Base-by-base conservation (phyloP, 2,329 filamentous ascomycete genomes). In the Arthrobotrys sinensis region DNA sequence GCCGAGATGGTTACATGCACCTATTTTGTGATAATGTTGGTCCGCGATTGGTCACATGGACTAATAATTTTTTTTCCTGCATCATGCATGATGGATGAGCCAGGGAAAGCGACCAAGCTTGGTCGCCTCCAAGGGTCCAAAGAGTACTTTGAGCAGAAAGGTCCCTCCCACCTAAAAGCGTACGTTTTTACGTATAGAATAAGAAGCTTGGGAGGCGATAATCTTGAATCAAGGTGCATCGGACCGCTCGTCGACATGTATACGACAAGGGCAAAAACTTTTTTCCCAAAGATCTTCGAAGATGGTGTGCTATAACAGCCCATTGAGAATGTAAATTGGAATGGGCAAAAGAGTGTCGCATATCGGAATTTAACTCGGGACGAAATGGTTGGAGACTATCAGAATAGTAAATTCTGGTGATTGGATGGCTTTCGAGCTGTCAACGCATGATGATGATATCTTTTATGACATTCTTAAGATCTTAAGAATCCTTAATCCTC, bases 11-110 rank as follows among this genome's bases (percentile, higher is more conserved):
- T 76, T 62, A 64, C 50, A 69, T 71, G 72, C 57, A 77, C 43
- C 48, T 46, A 60, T 43, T 52, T 53, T 63, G 52, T 43, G 24
- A 24, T 69, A 50, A 70, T 71, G 50, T 70, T 77, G 66, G 73
- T 62, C 52, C 40, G 73, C 73, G 73, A 77, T 77, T 77, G 73
- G 66, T 77, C 73, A 77, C 73, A 77, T 77, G 73, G 73, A 77
- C 73, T 45, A 50, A 50, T 65, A 65, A 50, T 60, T 65, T 77
- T 77, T 71, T 67, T 69, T 66, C 48, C 60, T 70, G 57, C 72
- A 66, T 77, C 73, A 65, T 70, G 73, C 73, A 77, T 63, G 60
- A 57, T 63, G 45, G 57, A 72, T 65, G 62, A 67, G 70, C 70
- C 70, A 67, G 70, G 70, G 70, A 68, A 75, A 43, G 70, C 62